Conservation (phyloP, 768 basidiomycete genomes). For the Calvatia gigantea region DNA sequence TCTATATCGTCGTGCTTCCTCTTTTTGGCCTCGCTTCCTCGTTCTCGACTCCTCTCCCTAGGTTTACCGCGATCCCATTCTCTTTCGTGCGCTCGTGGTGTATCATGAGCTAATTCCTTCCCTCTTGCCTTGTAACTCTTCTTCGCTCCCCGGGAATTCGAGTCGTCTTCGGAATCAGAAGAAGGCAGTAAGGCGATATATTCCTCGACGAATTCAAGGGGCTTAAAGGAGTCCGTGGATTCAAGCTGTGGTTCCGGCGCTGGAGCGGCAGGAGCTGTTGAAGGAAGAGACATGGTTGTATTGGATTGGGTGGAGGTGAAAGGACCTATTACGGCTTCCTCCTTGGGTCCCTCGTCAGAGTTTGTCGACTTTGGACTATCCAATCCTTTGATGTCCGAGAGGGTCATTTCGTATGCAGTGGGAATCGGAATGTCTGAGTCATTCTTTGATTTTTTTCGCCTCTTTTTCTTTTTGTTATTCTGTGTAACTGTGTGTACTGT, state of each 20-base stretch:
- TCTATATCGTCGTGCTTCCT: slow-evolving; percentile 30
- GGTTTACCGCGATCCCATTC: slow-evolving; percentile 39
- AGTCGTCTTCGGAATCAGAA: slow-evolving; percentile 3
- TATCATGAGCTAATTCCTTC: slow-evolving; percentile 9
- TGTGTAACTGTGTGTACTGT: background rate
- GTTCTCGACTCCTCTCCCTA: slow-evolving; percentile 19
- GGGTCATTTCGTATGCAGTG: too few species aligned
- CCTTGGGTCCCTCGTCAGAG: background rate
- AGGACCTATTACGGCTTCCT: background rate
- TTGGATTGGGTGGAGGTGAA: background rate
- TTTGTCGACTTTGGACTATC: background rate
- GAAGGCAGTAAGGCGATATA: slow-evolving; percentile 1
- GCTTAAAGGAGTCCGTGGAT: background rate
- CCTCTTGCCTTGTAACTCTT: slow-evolving; percentile 12
- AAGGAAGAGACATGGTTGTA: background rate
- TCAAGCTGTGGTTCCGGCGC: too few species aligned
- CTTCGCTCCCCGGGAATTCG: background rate
- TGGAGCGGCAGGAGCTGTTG: too few species aligned
- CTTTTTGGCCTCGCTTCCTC: slow-evolving; percentile 16
- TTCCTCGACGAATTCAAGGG: background rate
- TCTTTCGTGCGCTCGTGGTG: slow-evolving; percentile 19
- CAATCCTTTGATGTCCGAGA: background rate
- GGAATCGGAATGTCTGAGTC: background rate
- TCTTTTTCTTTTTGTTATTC: slow-evolving; percentile 4
- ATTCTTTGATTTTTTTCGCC: background rate